Evolutionary conservation across 2,329 filamentous ascomycete species (phyloP).

Genomic region (Paecilomyces variotii): DNA sequence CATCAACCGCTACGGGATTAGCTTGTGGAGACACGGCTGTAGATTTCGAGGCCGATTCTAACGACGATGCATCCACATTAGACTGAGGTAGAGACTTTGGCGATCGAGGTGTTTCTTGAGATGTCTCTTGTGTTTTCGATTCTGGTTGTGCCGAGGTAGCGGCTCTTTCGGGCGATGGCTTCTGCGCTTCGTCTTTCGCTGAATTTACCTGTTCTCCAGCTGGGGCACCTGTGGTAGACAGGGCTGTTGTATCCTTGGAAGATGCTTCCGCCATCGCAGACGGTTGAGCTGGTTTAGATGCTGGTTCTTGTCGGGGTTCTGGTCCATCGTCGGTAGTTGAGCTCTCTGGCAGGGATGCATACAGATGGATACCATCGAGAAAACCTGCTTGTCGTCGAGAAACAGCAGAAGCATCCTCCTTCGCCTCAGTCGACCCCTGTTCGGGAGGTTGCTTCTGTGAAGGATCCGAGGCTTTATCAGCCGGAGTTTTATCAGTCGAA

Average conservation of each 20-base stretch:
- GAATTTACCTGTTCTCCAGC: background rate
- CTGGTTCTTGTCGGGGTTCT: background rate
- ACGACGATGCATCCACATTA: background rate
- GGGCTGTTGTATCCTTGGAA: background rate
- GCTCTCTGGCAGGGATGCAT: conserved; percentile 14
- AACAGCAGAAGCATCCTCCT: background rate
- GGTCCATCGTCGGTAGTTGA: background rate
- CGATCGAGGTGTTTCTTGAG: background rate
- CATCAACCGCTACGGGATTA: background rate
- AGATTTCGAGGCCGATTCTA: background rate
- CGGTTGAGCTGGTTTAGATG: background rate
- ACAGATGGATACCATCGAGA: conserved; percentile 16
- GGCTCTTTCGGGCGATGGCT: background rate
- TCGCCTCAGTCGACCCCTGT: background rate
- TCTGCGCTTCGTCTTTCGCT: background rate
- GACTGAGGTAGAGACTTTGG: background rate
- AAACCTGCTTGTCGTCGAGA: conserved; percentile 6
- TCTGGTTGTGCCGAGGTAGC: background rate
- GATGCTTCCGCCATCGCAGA: background rate
- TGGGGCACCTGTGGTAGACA: background rate
- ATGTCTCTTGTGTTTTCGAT: background rate
- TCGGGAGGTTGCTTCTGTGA: conserved; percentile 3
- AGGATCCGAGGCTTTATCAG: conserved; percentile 3
- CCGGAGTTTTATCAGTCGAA: conserved; percentile 4
- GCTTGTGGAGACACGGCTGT: background rate